These are phyloP conservation scores for Setaria viridis DNA, from an alignment of 202 grass and related monocot species.

Conservation along the genomic window DNA sequence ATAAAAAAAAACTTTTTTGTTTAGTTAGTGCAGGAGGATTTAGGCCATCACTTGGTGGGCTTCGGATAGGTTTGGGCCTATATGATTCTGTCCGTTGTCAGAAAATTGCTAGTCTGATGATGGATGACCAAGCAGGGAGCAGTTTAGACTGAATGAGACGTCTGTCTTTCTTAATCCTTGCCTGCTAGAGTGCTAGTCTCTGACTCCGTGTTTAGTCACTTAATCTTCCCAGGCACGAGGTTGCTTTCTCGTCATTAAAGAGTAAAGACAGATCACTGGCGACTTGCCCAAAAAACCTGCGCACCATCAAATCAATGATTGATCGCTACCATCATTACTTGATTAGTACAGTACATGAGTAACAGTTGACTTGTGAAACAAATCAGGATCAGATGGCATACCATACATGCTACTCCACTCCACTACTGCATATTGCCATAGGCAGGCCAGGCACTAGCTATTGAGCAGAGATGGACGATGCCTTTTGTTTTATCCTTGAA, in stretches of 20 bases:
- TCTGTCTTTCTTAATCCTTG: too few species aligned
- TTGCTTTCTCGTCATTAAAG: neutral
- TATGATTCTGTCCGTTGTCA: neutral
- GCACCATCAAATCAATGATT: neutral
- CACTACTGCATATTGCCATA: neutral
- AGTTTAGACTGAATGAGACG: neutral
- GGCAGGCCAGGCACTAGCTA: neutral
- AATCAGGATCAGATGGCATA: neutral
- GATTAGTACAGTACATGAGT: neutral
- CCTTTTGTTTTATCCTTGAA: neutral
- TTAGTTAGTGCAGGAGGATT: neutral
- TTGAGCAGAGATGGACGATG: neutral
- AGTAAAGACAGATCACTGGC: neutral
- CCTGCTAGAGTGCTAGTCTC: neutral
- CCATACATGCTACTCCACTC: neutral
- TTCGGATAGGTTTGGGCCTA: neutral
- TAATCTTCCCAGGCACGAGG: neutral
- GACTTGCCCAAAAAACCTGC: too few species aligned
- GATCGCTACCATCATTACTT: neutral
- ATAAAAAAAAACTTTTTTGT: neutral
- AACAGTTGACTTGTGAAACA: conserved; percentile 43
- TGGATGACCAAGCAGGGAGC: too few species aligned
- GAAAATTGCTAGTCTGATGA: neutral
- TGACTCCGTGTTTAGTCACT: neutral
- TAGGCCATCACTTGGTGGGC: neutral